phyloP scores from a whole-genome alignment of 257 asterid species.

The Primulina tabacum region DNA sequence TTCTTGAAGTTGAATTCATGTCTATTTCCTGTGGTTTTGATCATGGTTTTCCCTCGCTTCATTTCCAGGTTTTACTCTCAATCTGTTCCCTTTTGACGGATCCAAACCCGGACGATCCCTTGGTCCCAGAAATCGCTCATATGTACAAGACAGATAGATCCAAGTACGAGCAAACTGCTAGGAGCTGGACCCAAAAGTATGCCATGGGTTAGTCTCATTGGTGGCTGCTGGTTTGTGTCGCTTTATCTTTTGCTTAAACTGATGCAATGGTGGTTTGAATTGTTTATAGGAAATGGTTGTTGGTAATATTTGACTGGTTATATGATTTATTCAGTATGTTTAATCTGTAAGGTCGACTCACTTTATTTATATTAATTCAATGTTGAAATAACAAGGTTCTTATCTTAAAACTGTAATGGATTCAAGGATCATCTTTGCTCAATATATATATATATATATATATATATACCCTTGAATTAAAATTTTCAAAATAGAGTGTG shows the following conservation, averaged over 20 bases:
- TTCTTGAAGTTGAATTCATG: neutral
- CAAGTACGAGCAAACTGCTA: constrained; percentile 77
- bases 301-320: constrained; percentile 11
- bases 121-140: constrained; percentile 84
- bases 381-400: neutral
- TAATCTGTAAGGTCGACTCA: constrained; percentile 9
- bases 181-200: constrained; percentile 92
- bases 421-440: too few relatives aligned
- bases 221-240: constrained; percentile 11
- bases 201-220: constrained; percentile 61
- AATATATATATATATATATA: too few relatives aligned
- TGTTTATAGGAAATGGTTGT: constrained; percentile 31
- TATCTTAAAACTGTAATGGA: too few relatives aligned
- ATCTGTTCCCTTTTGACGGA: constrained; percentile 80
- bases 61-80: constrained; percentile 66
- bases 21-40: neutral
- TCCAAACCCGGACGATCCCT: constrained; percentile 84
- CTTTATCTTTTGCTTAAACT: constrained; percentile 25
- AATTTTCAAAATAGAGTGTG: too few relatives aligned
- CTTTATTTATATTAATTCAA: constrained; percentile 7
- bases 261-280: constrained; percentile 30
- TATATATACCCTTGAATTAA: too few relatives aligned
- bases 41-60: neutral
- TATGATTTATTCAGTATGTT: constrained; percentile 17
- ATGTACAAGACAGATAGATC: constrained; percentile 80